Evolutionary conservation across 306 rosid genomes (phyloP).

Genomic region (Castanea sativa): DNA sequence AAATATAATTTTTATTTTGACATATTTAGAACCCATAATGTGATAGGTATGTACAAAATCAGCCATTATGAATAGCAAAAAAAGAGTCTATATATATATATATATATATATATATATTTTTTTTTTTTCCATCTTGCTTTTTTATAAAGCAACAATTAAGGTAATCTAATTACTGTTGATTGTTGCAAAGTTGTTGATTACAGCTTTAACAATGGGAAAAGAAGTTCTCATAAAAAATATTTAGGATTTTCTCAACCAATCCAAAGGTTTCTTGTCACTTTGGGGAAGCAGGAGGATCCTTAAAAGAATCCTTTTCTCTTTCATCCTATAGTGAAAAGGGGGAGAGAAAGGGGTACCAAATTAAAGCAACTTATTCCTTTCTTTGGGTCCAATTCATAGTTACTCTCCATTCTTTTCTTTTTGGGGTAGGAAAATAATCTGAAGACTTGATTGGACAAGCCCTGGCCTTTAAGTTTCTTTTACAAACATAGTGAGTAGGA

Average conservation of each 20-base stretch:
- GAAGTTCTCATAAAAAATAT: not conserved
- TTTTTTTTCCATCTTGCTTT: too few relatives aligned
- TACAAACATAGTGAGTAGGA: not conserved
- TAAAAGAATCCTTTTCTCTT: not conserved
- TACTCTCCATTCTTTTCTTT: not conserved
- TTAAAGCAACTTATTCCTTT: constrained; percentile 22
- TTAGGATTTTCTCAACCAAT: not conserved
- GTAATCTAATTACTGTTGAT: not conserved
- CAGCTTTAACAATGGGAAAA: too few relatives aligned
- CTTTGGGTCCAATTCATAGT: not conserved
- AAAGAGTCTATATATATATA: too few relatives aligned
- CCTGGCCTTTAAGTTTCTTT: not conserved
- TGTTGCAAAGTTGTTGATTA: not conserved
- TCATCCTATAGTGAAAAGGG: not conserved
- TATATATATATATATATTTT: too few relatives aligned
- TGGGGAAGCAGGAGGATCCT: constrained; percentile 14
- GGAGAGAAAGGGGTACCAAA: not conserved
- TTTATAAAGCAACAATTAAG: too few relatives aligned
- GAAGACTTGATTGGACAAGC: not conserved
- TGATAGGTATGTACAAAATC: too few relatives aligned
- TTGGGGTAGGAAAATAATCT: constrained; percentile 3
- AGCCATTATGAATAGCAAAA: too few relatives aligned
- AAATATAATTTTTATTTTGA: too few relatives aligned
- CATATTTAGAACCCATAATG: too few relatives aligned
- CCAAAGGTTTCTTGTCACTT: not conserved